Percentiles rank a stretch among this genome's conserved stretches.
phyloP scores from a whole-genome alignment of 805 yeast species.

The Ogataea paraovalis region DNA sequence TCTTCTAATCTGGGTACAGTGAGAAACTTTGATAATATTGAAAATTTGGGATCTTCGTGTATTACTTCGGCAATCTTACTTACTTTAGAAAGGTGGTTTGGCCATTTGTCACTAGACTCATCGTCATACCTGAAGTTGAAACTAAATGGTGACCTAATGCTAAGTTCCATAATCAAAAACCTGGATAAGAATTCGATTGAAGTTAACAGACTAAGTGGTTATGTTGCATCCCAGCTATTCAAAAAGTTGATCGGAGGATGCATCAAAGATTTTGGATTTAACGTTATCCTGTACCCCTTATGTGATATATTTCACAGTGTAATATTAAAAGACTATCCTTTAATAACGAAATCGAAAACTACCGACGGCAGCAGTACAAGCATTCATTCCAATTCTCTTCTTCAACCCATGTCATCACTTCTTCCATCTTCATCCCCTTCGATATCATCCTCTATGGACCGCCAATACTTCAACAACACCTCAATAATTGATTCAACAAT shows the following conservation, averaged over 20 bases:
- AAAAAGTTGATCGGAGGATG: constrained; percentile 64
- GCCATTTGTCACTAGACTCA: constrained; percentile 49
- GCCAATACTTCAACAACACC: constrained; percentile 3
- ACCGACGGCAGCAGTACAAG: background rate
- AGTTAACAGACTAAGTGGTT: constrained; percentile 39
- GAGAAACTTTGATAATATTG: constrained; percentile 40
- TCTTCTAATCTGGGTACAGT: constrained; percentile 2
- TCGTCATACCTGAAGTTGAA: constrained; percentile 43
- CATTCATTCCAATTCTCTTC: constrained; percentile 2
- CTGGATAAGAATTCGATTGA: constrained; percentile 39
- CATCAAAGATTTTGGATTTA: constrained; percentile 78
- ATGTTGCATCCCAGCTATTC: constrained; percentile 50
- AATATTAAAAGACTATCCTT: constrained; percentile 61
- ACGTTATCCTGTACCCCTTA: constrained; percentile 56
- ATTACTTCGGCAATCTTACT: constrained; percentile 53
- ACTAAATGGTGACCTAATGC: constrained; percentile 33
- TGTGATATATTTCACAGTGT: constrained; percentile 65
- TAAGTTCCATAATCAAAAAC: constrained; percentile 44
- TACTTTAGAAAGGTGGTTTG: constrained; percentile 61
- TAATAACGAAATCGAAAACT: constrained; percentile 39
- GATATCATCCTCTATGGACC: constrained; percentile 8
- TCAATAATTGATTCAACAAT: constrained; percentile 19
- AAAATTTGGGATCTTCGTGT: constrained; percentile 54
- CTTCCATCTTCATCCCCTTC: constrained; percentile 4
- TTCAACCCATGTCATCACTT: constrained; percentile 4